Evolutionary conservation across 805 yeast species (phyloP), one percentile per base, ranked within the genome.

Genomic region (Wickerhamiella musiphila): DNA sequence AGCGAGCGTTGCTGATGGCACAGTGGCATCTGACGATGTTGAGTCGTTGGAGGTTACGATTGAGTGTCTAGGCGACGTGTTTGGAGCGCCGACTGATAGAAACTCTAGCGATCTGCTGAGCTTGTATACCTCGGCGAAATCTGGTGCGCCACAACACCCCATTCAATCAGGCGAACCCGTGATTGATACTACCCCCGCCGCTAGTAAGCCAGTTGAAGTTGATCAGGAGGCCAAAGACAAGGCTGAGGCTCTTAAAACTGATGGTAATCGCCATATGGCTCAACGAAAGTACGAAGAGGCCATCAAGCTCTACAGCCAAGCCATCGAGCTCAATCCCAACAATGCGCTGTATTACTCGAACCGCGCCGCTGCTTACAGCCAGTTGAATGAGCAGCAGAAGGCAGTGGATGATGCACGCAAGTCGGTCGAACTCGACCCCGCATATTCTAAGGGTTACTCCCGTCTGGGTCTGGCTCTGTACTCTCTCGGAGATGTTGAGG

Each of bases 361-460:
- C 60, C 73, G 98, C 51, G 96, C 98, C 10, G 98, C 98, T 26
- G 96, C 96, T 3, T 73, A 78, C 56, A 78, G 93, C 8, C 79
- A 94, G 5, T 48, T 68, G 19, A 66, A 70, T 40, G 61, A 82
- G 38, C 84, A 78, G 50, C 76, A 70, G 11, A 60, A 66, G 40
- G 96, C 98, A 3, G 68, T 78, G 25, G 61, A 61, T 28, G 98
- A 90, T 53, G 94, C 96, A 18, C 66, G 77, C 47, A 61, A 62
- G 34, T 94, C 98, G 26, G 73, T 82, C 35, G 66, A 68, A 38
- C 60, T 73, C 32, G 83, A 86, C 50, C 77, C 94, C 33, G 47
- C 60, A 5, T 90, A 81, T 47, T 73, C 94, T 20, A 84, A 86
- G 61, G 94, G 93, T 8, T 90, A 83, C 65, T 79, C 94, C 5